Evolutionary conservation across 164 flowering plant genomes (phyloP), one percentile per base, ranked within the genome.

Genomic region (Vitis riparia): DNA sequence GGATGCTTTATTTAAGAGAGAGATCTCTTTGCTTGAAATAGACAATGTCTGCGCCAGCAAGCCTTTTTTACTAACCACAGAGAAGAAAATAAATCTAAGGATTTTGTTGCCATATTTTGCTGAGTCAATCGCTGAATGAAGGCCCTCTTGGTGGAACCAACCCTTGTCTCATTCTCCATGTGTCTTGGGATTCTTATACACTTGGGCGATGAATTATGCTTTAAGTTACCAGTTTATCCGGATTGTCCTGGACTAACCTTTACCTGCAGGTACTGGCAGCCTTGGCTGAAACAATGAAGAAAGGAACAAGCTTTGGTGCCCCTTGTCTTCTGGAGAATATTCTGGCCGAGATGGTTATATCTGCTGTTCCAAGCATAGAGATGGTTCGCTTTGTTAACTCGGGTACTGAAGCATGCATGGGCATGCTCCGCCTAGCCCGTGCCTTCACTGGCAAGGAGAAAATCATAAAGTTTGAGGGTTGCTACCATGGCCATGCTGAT

Each of bases 401-500:
- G 3, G 99, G 98, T 50, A 95, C 99, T 57, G 98, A 93, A 86
- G 99, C 98, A 57, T 93, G 99, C 85, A 91, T 90, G 98, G 93
- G 93, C 30, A 92, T 87, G 37, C 87, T 95, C 62, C 91, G 97
- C 23, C 79, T 93, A 58, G 94, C 98, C 57, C 98, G 97, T 69
- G 98, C 98, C 51, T 91, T 75, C 82, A 88, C 98, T 17, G 75
- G 88, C 15, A 80, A 84, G 0, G 69, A 71, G 55, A 90, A 89
- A 75, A 73, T 95, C 68, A 84, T 91, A 67, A 95, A 91, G 73
- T 95, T 93, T 73, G 97, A 95, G 78, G 98, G 99, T 17, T 95
- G 99, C 81, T 95, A 95, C 77, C 98, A 95, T 71, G 99, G 99
- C 57, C 99, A 95, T 80, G 98, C 97, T n/a, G 93, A 93, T 71